Evolutionary conservation across 345 rosid genomes (phyloP).

Genomic region (Capsella bursapastoris): DNA sequence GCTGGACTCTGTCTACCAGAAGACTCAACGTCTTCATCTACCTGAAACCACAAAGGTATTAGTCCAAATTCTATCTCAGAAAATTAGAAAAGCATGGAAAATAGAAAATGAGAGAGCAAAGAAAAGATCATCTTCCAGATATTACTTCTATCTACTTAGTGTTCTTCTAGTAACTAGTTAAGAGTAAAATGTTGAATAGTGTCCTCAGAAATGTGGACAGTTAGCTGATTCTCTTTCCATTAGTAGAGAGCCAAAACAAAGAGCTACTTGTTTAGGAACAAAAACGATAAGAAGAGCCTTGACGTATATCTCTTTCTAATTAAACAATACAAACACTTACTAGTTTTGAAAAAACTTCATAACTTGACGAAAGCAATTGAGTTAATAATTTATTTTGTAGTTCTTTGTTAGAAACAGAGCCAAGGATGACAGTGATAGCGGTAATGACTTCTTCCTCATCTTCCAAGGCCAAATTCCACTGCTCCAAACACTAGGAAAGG

Average conservation of each 20-base stretch:
- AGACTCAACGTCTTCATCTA: conserved; percentile 59
- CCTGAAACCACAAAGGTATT: conserved; percentile 54
- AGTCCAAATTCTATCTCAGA: conserved; percentile 32
- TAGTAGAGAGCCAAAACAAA: conserved; percentile 20
- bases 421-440: conserved; percentile 74
- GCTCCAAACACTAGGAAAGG: conserved; percentile 57
- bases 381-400: conserved; percentile 75
- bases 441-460: conserved; percentile 90
- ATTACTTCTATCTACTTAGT: background rate
- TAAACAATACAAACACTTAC: conserved; percentile 55
- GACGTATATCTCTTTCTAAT: conserved; percentile 24
- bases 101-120: background rate
- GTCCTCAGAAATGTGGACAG: conserved; percentile 8
- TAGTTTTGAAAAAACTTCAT: conserved; percentile 79
- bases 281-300: background rate
- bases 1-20: conserved; percentile 75
- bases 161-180: conserved; percentile 1
- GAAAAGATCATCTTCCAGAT: background rate
- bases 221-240: conserved; percentile 11
- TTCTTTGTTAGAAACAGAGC: conserved; percentile 71
- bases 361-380: conserved; percentile 84
- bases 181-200: background rate
- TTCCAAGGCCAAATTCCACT: conserved; percentile 74
- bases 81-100: background rate
- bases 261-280: conserved; percentile 2